Evolutionary conservation across 495 filamentous ascomycete species (phyloP).

Genomic region (Daldinia decipiens): DNA sequence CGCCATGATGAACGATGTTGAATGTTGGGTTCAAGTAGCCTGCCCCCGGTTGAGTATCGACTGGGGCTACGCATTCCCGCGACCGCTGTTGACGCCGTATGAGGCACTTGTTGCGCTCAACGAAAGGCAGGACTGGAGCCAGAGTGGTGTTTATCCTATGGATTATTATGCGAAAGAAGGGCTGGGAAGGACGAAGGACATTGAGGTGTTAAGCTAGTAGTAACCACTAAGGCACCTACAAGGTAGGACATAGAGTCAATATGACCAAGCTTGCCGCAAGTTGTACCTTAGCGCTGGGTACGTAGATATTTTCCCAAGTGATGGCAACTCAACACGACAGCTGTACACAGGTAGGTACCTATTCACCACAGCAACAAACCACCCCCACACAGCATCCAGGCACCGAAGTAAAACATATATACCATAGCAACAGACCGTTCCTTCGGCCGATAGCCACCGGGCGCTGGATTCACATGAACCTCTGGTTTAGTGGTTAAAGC

Average conservation of each 20-base stretch:
- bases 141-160: slow-evolving; percentile 87
- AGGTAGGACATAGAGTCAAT: neutral
- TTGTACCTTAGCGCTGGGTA: neutral
- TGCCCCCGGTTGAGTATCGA: slow-evolving; percentile 96
- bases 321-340: neutral
- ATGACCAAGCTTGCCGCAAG: neutral
- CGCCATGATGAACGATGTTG: slow-evolving; percentile 89
- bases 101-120: slow-evolving; percentile 91
- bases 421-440: neutral
- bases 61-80: slow-evolving; percentile 96
- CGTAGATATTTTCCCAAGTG: neutral
- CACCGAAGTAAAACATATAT: neutral
- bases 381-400: neutral
- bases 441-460: neutral
- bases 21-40: slow-evolving; percentile 97
- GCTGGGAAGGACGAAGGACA: slow-evolving; percentile 75
- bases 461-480: neutral
- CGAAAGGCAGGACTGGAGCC: slow-evolving; percentile 77
- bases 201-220: slow-evolving; percentile 35
- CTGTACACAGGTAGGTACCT: neutral
- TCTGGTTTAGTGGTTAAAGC: neutral
- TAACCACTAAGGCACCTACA: no score
- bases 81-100: slow-evolving; percentile 90
- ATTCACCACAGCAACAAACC: neutral
- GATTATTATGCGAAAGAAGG: slow-evolving; percentile 97